Evolutionary conservation across 1,139 yeast species (phyloP).

Genomic region (Diutina mesorugosa): DNA sequence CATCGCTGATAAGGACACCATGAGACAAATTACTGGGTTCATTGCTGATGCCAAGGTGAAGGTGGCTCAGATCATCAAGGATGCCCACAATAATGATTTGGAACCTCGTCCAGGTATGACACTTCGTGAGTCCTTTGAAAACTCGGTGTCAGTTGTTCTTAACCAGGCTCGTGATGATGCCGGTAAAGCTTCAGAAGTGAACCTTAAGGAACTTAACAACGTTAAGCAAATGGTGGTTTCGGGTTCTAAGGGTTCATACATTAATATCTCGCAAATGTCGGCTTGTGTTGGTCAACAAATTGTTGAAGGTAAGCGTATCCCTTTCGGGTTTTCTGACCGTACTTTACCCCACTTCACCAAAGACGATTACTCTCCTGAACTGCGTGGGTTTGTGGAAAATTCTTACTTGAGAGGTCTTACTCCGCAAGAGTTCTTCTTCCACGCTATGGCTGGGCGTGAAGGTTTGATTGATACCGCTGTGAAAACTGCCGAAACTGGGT

Average conservation of each 20-base stretch:
- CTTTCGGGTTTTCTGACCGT: slow-evolving; percentile 93
- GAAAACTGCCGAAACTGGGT: slow-evolving; percentile 98
- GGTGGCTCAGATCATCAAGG: slow-evolving; percentile 84
- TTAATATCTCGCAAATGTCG: slow-evolving; percentile 98
- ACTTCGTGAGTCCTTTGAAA: slow-evolving; percentile 94
- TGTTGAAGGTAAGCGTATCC: slow-evolving; percentile 99
- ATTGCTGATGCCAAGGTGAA: slow-evolving; percentile 86
- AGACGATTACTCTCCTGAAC: slow-evolving; percentile 96
- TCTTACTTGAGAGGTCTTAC: slow-evolving; percentile 95
- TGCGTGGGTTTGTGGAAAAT: slow-evolving; percentile 95
- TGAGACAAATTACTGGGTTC: slow-evolving; percentile 85
- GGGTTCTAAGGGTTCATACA: slow-evolving; percentile 98
- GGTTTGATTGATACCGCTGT: slow-evolving; percentile 99
- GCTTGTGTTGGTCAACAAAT: slow-evolving; percentile 99
- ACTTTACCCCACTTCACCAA: slow-evolving; percentile 95
- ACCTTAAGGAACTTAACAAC: slow-evolving; percentile 84
- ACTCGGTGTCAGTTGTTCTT: slow-evolving; percentile 86
- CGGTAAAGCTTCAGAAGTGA: slow-evolving; percentile 96
- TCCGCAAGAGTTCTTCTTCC: slow-evolving; percentile 98
- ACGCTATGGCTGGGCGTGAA: slow-evolving; percentile 99
- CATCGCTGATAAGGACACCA: slow-evolving; percentile 93
- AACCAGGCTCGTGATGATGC: slow-evolving; percentile 99
- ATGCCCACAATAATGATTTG: slow-evolving; percentile 78
- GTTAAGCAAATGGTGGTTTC: slow-evolving; percentile 99
- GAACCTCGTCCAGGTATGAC: slow-evolving; percentile 99